Conservation (phyloP, 306 rosid species). For the Potentilla sterilis region DNA sequence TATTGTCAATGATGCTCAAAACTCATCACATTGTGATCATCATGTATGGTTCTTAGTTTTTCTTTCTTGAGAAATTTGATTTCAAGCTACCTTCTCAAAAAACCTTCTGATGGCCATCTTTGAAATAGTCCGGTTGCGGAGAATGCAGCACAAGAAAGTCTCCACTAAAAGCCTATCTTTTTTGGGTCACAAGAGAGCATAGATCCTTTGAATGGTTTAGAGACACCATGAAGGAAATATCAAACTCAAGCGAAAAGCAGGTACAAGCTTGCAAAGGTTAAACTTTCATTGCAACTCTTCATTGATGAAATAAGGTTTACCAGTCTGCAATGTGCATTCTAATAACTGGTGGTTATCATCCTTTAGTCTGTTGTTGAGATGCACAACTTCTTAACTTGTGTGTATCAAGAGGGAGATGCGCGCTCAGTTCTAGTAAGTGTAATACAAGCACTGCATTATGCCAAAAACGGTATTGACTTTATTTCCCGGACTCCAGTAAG, state of each 20-base stretch:
- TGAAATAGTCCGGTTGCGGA: constrained; percentile 49
- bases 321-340: constrained; percentile 9
- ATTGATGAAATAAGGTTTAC: constrained; percentile 10
- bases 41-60: constrained; percentile 25
- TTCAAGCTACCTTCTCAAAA: background rate
- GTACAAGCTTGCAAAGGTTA: constrained; percentile 30
- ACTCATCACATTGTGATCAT: constrained; percentile 22
- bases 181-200: constrained; percentile 89
- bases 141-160: constrained; percentile 47
- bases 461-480: constrained; percentile 66
- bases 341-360: constrained; percentile 17
- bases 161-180: constrained; percentile 71
- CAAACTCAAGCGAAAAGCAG: constrained; percentile 53
- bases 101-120: background rate
- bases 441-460: constrained; percentile 64
- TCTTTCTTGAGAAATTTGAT: background rate
- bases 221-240: constrained; percentile 65
- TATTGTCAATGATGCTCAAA: constrained; percentile 36
- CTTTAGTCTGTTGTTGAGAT: constrained; percentile 61
- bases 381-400: constrained; percentile 77
- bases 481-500: constrained; percentile 73
- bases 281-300: background rate
- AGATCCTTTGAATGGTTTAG: constrained; percentile 91
- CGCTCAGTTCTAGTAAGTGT: constrained; percentile 68
- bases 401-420: constrained; percentile 64